Evolutionary conservation across 768 basidiomycete genomes (phyloP), one percentile per base, ranked within the genome.

Genomic region (Hysterangium stoloniferum): DNA sequence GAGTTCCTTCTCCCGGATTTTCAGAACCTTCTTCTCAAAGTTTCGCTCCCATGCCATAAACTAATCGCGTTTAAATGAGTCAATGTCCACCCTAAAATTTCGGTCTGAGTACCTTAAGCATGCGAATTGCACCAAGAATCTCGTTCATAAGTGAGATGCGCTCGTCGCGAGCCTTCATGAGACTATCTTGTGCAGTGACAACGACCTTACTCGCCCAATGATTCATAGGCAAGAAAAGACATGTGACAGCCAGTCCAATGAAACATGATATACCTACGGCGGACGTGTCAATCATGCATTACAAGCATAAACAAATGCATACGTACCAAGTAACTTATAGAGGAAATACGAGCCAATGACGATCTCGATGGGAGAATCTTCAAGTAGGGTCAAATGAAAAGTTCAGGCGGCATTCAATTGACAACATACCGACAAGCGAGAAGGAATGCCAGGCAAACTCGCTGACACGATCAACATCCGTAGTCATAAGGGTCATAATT

Each of bases 11-110:
- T 80, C 80, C 22, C 92, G 78, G 53, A 95, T 71, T 45, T 76
- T 79, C 47, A 85, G 63, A 0, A 93, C 81, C 8, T 74, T 75
- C 20, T 73, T 71, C 66, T 95, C 92, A 58, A 94, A 94, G 61
- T 80, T 89, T 22, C 92, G 80, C 64, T 96, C 92, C 92, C 82
- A 84, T 13, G 90, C 92, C 90, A 95, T 94, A 66, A 94, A 96
- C 82, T 85, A 58, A 48, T n/a, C n/a, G 33, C 20, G 19, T 11
- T 4, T 8, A 45, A 6, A 20, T 27, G 17, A 37, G 35, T 40
- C 20, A 45, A 17, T n/a, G 17, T 24, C 17, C 20, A 34, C 29
- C 9, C 38, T 22, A 9, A 31, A 4, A 43, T 48, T 47, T 51
- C 47, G 40, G 13, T 31, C 29, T 1, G 19, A 4, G n/a, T 15